Evolutionary conservation across 1,139 yeast species (phyloP), one percentile per base, ranked within the genome.

Genomic region (Candida sp.): DNA sequence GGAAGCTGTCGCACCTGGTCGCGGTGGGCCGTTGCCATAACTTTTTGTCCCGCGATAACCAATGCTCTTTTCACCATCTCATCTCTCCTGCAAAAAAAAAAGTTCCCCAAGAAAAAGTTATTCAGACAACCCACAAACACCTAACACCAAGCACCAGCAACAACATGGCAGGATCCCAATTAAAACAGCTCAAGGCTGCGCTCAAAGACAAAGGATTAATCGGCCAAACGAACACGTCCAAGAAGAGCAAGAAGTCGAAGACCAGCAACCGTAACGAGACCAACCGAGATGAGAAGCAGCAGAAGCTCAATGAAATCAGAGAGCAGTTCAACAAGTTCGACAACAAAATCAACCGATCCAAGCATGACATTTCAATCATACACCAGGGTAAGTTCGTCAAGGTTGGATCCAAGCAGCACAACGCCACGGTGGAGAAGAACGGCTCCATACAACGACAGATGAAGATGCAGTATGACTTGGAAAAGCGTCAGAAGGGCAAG

Each of bases 111-210:
- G 27, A 26, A 38, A 38, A 38, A 26, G 9, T 25, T 9, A 23
- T 25, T 9, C 7, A 38, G 6, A 38, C 22, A 38, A 11, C 8
- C 27, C n/a, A 11, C 9, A 26, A 25, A 26, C 42, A 9, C 2
- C 32, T 9, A 25, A 26, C 8, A 37, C 31, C 11, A 25, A 5
- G 27, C 17, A 25, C 7, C 31, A 5, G 28, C 25, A 42, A n/a
- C n/a, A n/a, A n/a, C n/a, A 90, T 90, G 97, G 97, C 92, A 27
- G 96, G 96, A 22, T 90, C 97, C 22, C 98, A 92, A 73, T 77
- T 92, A 57, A 92, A 91, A 67, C 85, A 85, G 73, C 79, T 92
- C 51, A 90, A 88, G 62, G 93, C 85, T 48, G 85, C 92, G 4
- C 75, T 92, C 52, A 87, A 87, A 65, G 81, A 84, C 50, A 84